Percentiles rank a stretch among this genome's conserved stretches.
phyloP scores from a whole-genome alignment of 2,329 filamentous ascomycete genomes.

The Beauveria scarabaeidicola region DNA sequence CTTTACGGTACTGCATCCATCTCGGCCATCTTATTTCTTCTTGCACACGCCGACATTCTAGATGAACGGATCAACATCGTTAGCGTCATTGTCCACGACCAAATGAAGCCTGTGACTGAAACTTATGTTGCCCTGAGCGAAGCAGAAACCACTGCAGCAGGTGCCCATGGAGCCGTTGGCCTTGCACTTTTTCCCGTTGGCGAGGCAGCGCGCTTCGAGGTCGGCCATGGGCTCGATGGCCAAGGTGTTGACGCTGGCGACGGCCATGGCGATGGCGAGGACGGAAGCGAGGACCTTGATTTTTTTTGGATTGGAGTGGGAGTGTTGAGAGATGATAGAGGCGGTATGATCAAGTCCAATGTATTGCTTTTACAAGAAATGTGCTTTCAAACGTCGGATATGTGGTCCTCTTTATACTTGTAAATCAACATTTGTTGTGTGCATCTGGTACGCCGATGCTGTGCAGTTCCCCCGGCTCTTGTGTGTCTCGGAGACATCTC shows the following conservation, averaged over 20 bases:
- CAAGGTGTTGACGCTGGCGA: background rate
- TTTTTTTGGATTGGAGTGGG: background rate
- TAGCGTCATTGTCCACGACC: background rate
- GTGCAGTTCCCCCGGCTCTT: background rate
- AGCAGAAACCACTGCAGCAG: conserved; percentile 1
- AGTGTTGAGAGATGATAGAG: background rate
- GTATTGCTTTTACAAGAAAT: too few species aligned
- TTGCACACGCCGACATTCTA: background rate
- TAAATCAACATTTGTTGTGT: too few species aligned
- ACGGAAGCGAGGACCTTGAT: background rate
- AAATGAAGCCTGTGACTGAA: background rate
- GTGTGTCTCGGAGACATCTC: background rate
- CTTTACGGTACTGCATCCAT: background rate
- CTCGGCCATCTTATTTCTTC: background rate
- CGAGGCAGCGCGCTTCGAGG: background rate
- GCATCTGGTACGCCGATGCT: background rate
- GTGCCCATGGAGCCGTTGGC: background rate
- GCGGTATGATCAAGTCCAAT: background rate
- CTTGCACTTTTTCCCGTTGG: background rate
- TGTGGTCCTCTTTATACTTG: background rate
- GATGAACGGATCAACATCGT: background rate
- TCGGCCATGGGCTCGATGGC: background rate
- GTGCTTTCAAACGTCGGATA: background rate
- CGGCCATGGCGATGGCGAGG: background rate
- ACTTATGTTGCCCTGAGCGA: background rate